Evolutionary conservation across 2,329 filamentous ascomycete genomes (phyloP).

Genomic region (Fusarium cyanostomum): DNA sequence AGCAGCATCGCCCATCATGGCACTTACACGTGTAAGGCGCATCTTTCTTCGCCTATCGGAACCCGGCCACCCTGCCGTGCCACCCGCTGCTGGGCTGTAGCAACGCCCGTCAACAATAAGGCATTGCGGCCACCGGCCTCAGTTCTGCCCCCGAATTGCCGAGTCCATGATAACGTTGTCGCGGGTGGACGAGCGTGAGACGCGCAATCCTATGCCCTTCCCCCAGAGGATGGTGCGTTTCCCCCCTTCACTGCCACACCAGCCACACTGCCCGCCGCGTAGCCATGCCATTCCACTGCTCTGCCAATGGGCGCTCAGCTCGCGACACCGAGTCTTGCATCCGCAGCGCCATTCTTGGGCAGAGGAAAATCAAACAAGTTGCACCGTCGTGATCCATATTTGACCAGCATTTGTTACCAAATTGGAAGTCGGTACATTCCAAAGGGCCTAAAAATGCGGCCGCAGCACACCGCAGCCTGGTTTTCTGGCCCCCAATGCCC

Average conservation of each 20-base stretch:
- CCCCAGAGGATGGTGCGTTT: too few species aligned
- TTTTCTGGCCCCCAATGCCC: conserved; percentile 17
- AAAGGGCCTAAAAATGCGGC: conserved; percentile 11
- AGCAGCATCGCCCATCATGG: neutral
- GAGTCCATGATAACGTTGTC: too few species aligned
- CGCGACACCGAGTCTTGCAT: neutral
- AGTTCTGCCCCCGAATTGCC: too few species aligned
- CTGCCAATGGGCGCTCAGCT: neutral
- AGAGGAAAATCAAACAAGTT: conserved; percentile 28
- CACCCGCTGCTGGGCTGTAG: neutral
- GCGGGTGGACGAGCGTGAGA: too few species aligned
- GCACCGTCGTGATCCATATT: neutral
- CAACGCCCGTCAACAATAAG: too few species aligned
- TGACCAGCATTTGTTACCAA: neutral
- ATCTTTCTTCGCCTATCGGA: neutral
- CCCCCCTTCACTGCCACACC: neutral
- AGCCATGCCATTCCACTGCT: neutral
- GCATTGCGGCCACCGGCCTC: too few species aligned
- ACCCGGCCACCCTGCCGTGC: neutral
- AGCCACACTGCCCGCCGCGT: neutral
- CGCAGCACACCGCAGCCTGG: conserved; percentile 5
- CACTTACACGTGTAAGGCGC: neutral
- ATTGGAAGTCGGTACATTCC: conserved; percentile 13
- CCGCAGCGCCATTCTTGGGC: neutral
- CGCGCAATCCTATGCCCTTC: too few species aligned